Evolutionary conservation across 768 basidiomycete species (phyloP).

Genomic region (Albatrellus ellisii): DNA sequence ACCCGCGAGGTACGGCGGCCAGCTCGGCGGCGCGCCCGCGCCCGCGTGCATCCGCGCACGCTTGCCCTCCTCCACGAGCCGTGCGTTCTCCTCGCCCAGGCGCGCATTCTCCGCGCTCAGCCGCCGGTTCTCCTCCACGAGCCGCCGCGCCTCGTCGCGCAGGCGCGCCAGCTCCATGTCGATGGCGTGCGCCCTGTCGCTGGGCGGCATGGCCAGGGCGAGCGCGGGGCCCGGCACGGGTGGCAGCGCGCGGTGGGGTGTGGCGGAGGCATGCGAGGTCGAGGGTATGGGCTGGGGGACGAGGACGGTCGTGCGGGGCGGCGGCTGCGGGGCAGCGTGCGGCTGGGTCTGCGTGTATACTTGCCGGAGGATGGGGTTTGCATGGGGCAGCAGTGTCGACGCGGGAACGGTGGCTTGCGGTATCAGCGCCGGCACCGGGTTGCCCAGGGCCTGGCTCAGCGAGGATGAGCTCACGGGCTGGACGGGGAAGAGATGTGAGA

Average conservation of each 20-base stretch:
- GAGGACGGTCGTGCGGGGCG: neutral
- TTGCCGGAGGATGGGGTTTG: too few relatives aligned
- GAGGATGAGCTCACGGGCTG: too few relatives aligned
- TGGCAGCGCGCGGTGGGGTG: slow-evolving; percentile 3
- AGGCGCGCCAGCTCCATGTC: slow-evolving; percentile 8
- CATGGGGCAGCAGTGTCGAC: too few relatives aligned
- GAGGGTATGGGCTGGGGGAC: neutral
- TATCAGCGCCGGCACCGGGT: too few relatives aligned
- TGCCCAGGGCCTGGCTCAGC: too few relatives aligned
- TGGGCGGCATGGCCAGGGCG: slow-evolving; percentile 2
- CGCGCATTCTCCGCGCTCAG: slow-evolving; percentile 11
- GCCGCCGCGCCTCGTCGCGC: slow-evolving; percentile 11
- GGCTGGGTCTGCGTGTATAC: too few relatives aligned
- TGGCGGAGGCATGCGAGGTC: slow-evolving; percentile 2
- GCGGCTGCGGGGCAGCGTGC: too few relatives aligned
- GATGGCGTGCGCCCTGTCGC: neutral
- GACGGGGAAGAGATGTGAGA: too few relatives aligned
- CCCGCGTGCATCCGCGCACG: neutral
- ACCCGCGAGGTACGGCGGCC: slow-evolving; percentile 9
- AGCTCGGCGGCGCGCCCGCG: neutral
- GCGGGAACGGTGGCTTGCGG: too few relatives aligned
- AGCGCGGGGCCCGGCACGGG: slow-evolving; percentile 4
- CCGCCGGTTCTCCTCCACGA: slow-evolving; percentile 12
- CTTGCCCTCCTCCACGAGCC: slow-evolving; percentile 5
- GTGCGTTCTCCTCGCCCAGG: slow-evolving; percentile 10